Evolutionary conservation across 257 asterid species (phyloP).

Genomic region (Forsythia viridissima): DNA sequence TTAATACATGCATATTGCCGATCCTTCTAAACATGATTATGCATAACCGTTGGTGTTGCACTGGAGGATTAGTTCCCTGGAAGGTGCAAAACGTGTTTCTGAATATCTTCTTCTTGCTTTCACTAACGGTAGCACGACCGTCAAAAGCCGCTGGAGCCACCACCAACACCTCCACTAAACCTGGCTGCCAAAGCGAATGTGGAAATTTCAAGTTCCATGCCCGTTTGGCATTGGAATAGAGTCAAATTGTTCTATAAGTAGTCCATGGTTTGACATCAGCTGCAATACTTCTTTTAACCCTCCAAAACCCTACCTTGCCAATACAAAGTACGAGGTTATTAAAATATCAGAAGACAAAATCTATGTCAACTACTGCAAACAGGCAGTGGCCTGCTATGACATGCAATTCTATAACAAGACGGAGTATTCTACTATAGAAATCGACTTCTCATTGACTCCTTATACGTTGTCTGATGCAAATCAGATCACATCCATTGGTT

Average conservation of each 20-base stretch:
- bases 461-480: constrained; percentile 17
- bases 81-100: neutral
- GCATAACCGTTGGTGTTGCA: too few species aligned
- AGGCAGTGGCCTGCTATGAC: neutral
- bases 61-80: too few species aligned
- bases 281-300: neutral
- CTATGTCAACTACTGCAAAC: constrained; percentile 10
- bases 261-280: neutral
- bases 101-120: neutral
- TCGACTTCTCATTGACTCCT: neutral
- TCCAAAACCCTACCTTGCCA: constrained; percentile 8
- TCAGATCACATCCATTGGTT: constrained; percentile 31
- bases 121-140: neutral
- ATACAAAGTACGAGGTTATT: neutral
- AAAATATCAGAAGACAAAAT: neutral
- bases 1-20: too few species aligned
- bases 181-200: neutral
- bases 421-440: too few species aligned
- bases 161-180: neutral
- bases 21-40: too few species aligned
- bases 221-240: constrained; percentile 1
- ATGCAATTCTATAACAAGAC: too few species aligned
- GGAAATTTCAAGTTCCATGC: neutral
- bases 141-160: neutral
- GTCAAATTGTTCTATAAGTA: neutral